Percentiles rank a stretch among this genome's conserved stretches.
Conservation (phyloP, 306 rosid genomes). For the Sesbania bispinosa region DNA sequence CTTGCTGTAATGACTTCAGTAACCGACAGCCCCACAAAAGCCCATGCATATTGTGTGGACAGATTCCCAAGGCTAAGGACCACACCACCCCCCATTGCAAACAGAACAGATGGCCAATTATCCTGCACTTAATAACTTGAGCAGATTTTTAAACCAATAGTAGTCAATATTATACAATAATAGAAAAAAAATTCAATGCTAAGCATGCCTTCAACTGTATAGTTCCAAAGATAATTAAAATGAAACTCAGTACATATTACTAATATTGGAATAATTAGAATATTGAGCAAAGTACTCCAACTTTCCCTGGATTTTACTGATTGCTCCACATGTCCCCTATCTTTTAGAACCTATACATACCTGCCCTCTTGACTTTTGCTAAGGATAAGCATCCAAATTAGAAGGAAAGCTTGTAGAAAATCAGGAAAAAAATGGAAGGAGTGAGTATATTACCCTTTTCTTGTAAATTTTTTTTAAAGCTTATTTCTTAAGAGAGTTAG, state of each 20-base stretch:
- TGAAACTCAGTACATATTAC: background rate
- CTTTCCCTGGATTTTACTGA: background rate
- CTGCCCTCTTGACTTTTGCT: background rate
- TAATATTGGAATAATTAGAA: background rate
- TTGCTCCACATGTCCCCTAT: background rate
- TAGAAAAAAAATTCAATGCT: slow-evolving; percentile 26
- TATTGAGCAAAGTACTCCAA: background rate
- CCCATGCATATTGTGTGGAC: slow-evolving; percentile 72
- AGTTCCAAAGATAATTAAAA: background rate
- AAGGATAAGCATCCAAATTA: background rate
- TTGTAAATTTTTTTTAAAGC: background rate
- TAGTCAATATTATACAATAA: slow-evolving; percentile 21
- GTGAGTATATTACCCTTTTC: no score
- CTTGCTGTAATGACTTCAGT: slow-evolving; percentile 77
- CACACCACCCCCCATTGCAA: slow-evolving; percentile 85
- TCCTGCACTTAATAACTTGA: slow-evolving; percentile 43
- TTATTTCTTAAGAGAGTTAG: background rate
- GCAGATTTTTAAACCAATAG: slow-evolving; percentile 16
- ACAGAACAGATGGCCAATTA: slow-evolving; percentile 83
- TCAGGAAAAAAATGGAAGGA: background rate
- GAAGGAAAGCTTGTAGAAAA: background rate
- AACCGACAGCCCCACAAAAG: slow-evolving; percentile 84
- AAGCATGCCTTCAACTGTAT: background rate
- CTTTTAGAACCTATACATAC: background rate
- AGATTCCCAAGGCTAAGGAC: slow-evolving; percentile 88